Evolutionary conservation across 352 stramenopile genomes (phyloP).

Genomic region (Phytophthora boehmeriae): DNA sequence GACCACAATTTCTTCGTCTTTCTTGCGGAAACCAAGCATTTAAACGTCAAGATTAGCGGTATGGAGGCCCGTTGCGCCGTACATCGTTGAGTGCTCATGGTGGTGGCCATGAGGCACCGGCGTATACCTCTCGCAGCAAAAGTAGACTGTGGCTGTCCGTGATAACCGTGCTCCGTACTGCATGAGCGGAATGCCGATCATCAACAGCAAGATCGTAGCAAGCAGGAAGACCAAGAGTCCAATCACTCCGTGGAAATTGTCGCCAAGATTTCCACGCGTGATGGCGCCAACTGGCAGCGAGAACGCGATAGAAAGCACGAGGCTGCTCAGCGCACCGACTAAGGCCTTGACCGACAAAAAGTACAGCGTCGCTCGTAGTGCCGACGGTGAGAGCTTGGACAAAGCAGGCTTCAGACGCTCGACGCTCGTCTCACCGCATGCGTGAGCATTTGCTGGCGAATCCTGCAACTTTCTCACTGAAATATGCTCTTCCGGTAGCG

Average conservation of each 20-base stretch:
- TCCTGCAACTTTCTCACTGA: conserved; percentile 42
- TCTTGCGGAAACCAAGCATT: not conserved
- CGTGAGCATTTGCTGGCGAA: conserved; percentile 42
- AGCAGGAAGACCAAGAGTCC: conserved; percentile 54
- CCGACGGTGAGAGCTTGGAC: conserved; percentile 42
- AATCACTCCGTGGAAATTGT: conserved; percentile 48
- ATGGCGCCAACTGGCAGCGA: conserved; percentile 52
- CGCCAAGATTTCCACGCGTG: conserved; percentile 35
- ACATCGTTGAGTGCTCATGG: conserved; percentile 31
- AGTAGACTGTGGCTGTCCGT: conserved; percentile 56
- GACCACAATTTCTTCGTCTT: not conserved
- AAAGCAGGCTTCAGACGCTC: conserved; percentile 62
- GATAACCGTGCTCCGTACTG: conserved; percentile 51
- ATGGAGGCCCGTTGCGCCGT: conserved; percentile 39
- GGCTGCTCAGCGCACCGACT: conserved; percentile 51
- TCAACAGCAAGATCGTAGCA: conserved; percentile 48
- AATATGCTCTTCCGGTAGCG: conserved; percentile 54
- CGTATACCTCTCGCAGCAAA: conserved; percentile 70
- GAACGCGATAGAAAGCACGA: conserved; percentile 60
- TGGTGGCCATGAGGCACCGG: conserved; percentile 47
- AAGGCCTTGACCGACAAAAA: conserved; percentile 69
- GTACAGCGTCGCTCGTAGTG: conserved; percentile 58
- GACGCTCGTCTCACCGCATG: conserved; percentile 34
- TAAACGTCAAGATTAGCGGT: conserved; percentile 1
- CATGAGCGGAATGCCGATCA: conserved; percentile 63